phyloP scores from a whole-genome alignment of 2,329 filamentous ascomycete species.

The Cryphonectria japonica region DNA sequence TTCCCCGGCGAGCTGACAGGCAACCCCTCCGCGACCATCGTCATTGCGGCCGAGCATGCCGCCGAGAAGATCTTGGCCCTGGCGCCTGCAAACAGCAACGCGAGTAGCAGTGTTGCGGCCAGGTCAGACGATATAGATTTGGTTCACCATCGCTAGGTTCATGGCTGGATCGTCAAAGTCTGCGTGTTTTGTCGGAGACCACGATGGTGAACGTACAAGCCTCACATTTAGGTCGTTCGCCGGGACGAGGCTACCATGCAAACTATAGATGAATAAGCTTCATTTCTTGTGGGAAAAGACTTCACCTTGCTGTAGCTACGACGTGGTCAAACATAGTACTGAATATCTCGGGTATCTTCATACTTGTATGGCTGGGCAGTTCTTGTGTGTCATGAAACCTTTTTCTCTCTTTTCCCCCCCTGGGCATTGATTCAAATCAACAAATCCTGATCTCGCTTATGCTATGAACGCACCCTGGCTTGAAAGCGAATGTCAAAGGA shows the following conservation, averaged over 20 bases:
- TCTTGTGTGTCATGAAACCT: background rate
- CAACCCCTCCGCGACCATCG: constrained; percentile 28
- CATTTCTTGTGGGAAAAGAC: background rate
- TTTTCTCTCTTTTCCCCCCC: background rate
- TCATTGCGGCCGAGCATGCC: constrained; percentile 26
- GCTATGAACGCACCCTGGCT: background rate
- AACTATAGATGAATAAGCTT: background rate
- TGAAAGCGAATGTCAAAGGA: background rate
- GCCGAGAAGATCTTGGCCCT: constrained; percentile 27
- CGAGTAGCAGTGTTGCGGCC: background rate
- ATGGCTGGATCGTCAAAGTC: background rate
- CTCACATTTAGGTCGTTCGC: background rate
- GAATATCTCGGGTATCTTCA: constrained; percentile 1
- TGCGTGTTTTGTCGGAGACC: background rate
- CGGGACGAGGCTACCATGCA: background rate
- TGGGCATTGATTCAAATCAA: background rate
- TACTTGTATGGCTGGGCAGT: background rate
- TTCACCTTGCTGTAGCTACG: background rate
- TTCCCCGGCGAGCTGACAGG: constrained; percentile 28
- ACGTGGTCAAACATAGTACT: background rate
- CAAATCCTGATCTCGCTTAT: background rate
- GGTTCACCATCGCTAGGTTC: background rate
- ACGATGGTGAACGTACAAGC: background rate
- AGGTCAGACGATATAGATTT: background rate
- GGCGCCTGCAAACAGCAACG: background rate